phyloP scores from a whole-genome alignment of 179 eudicot species.

The Vitellaria paradoxa region DNA sequence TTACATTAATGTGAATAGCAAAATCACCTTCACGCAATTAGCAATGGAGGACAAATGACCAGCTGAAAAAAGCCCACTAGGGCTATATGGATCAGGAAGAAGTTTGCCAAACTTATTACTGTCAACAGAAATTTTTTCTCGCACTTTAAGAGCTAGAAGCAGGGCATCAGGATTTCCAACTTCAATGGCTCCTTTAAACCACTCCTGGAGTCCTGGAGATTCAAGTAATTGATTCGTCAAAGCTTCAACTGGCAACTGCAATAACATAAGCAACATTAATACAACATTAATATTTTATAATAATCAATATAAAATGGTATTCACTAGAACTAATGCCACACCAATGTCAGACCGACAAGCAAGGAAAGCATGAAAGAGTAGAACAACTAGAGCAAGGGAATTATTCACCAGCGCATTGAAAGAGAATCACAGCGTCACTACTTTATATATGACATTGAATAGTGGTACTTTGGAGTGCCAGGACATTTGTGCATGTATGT shows the following conservation, averaged over 20 bases:
- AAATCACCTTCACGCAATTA: constrained; percentile 72
- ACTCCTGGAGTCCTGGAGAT: constrained; percentile 74
- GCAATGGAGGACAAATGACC: constrained; percentile 57
- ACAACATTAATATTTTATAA: background rate
- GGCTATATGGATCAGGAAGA: constrained; percentile 71
- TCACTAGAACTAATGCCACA: background rate
- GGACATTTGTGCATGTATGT: background rate
- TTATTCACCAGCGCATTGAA: background rate
- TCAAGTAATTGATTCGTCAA: constrained; percentile 56
- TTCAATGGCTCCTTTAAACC: constrained; percentile 73
- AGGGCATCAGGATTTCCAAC: constrained; percentile 93
- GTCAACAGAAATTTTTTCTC: constrained; percentile 56
- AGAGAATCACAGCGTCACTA: background rate
- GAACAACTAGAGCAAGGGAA: background rate
- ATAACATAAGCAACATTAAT: constrained; percentile 8
- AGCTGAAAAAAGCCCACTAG: constrained; percentile 54
- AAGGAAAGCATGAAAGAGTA: background rate
- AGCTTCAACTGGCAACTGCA: constrained; percentile 76
- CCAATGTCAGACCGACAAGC: background rate
- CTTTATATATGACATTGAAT: no score
- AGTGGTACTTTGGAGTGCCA: background rate
- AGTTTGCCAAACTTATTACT: constrained; percentile 49
- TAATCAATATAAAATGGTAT: background rate
- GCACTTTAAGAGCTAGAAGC: constrained; percentile 70
- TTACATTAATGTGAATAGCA: background rate